phyloP scores from a whole-genome alignment of 208 protist species.

The Balamuthia mandrillaris region DNA sequence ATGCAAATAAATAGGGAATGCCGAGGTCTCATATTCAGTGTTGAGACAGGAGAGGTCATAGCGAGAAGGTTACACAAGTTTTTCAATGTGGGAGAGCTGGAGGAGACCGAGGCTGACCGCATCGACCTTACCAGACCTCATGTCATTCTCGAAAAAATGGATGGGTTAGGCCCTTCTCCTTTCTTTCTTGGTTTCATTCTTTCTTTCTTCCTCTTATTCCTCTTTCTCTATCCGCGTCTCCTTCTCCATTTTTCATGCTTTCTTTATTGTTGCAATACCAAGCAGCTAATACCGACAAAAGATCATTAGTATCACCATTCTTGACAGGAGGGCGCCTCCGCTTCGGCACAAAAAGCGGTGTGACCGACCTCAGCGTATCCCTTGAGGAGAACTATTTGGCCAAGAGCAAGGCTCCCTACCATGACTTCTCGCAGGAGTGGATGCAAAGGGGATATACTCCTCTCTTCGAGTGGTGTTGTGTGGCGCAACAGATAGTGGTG shows the following conservation, averaged over 20 bases:
- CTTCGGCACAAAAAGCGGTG: constrained; percentile 13
- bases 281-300: not conserved
- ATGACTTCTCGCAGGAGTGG: no score
- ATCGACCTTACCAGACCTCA: constrained; percentile 15
- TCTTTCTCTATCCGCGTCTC: not conserved
- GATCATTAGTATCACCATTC: constrained; percentile 6
- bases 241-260: not conserved
- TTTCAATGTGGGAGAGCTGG: constrained; percentile 28
- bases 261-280: not conserved
- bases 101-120: not conserved
- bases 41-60: not conserved
- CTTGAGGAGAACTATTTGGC: constrained; percentile 21
- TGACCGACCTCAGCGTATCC: not conserved
- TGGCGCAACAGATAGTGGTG: not conserved
- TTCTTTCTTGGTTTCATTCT: not conserved
- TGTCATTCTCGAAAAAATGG: constrained; percentile 31
- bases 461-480: constrained; percentile 17
- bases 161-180: not conserved
- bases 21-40: constrained; percentile 12
- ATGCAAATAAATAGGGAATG: no score
- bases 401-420: no score
- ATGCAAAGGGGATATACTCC: constrained; percentile 2
- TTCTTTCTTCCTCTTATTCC: not conserved
- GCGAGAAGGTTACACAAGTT: constrained; percentile 16
- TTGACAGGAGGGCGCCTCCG: not conserved